A percentile compares a stretch with the other conserved stretches of the same genome.
Evolutionary conservation across 495 filamentous ascomycete species (phyloP).

Genomic region (Neurospora sp.): DNA sequence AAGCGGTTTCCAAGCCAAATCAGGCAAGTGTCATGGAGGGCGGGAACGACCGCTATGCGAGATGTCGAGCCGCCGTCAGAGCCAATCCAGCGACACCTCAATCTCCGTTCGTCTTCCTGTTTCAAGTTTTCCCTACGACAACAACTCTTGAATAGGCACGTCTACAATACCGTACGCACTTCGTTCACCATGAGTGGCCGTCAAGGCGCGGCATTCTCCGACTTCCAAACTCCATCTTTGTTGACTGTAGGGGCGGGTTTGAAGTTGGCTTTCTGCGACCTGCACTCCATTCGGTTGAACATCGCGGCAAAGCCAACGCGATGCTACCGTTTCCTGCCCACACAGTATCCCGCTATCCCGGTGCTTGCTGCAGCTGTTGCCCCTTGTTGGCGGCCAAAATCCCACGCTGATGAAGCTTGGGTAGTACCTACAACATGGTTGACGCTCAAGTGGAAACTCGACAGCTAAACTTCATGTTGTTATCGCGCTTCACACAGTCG

Average conservation of each 20-base stretch:
- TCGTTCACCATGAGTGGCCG: not conserved
- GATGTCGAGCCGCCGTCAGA: not conserved
- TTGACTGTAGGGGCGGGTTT: not conserved
- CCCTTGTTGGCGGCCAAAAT: not conserved
- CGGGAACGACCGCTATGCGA: not conserved
- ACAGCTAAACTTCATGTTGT: not conserved
- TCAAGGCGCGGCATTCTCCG: not conserved
- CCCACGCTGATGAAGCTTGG: not conserved
- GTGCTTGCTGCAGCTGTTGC: not conserved
- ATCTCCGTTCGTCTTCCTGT: not conserved
- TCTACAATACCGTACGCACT: not conserved
- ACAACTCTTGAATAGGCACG: not conserved
- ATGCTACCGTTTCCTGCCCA: not conserved
- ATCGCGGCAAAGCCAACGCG: not conserved
- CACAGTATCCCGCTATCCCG: not conserved
- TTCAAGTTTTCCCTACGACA: not conserved
- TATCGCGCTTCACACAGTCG: not conserved
- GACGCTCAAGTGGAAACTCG: not conserved
- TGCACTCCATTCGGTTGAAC: not conserved
- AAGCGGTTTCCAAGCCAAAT: not conserved
- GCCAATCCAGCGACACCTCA: not conserved
- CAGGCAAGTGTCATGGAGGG: not conserved
- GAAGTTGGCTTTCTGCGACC: not conserved
- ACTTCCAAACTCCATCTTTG: not conserved
- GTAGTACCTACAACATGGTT: not conserved